Conservation (phyloP, 208 protist genomes). For the Trypanosoma vivax region DNA sequence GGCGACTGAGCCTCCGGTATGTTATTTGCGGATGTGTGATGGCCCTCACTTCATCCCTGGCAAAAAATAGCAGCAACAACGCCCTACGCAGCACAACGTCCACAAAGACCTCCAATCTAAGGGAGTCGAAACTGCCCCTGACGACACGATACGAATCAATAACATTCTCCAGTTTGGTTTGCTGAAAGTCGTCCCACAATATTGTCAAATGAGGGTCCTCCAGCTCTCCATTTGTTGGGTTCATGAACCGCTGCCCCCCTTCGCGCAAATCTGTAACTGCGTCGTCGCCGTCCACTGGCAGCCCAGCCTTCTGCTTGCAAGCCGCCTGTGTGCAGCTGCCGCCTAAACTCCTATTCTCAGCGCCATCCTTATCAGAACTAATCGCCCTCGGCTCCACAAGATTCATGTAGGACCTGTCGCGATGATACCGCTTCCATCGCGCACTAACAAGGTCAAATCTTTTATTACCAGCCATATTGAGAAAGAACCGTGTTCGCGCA, state of each 20-base stretch:
- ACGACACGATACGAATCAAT: slow-evolving; percentile 34
- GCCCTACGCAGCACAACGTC: slow-evolving; percentile 51
- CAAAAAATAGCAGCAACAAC: slow-evolving; percentile 73
- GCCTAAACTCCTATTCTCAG: neutral
- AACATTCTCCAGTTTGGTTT: slow-evolving; percentile 20
- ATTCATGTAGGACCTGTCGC: slow-evolving; percentile 18
- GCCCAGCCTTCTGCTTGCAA: neutral
- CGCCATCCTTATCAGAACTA: neutral
- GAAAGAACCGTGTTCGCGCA: too few relatives aligned
- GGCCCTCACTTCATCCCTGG: slow-evolving; percentile 71
- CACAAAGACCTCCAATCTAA: slow-evolving; percentile 25
- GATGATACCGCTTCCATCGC: neutral
- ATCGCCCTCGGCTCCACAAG: slow-evolving; percentile 9
- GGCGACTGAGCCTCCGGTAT: slow-evolving; percentile 37
- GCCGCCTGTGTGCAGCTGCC: neutral
- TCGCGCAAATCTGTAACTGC: neutral
- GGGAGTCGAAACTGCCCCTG: slow-evolving; percentile 6
- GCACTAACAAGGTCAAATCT: neutral
- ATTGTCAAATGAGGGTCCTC: slow-evolving; percentile 65
- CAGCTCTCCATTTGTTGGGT: slow-evolving; percentile 26
- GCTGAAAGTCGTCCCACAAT: slow-evolving; percentile 61
- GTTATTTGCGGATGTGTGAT: slow-evolving; percentile 57
- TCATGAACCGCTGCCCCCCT: slow-evolving; percentile 7
- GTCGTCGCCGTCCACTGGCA: neutral
- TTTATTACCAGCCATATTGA: neutral